Evolutionary conservation across 306 rosid genomes (phyloP).

Genomic region (Prosopis cineraria): DNA sequence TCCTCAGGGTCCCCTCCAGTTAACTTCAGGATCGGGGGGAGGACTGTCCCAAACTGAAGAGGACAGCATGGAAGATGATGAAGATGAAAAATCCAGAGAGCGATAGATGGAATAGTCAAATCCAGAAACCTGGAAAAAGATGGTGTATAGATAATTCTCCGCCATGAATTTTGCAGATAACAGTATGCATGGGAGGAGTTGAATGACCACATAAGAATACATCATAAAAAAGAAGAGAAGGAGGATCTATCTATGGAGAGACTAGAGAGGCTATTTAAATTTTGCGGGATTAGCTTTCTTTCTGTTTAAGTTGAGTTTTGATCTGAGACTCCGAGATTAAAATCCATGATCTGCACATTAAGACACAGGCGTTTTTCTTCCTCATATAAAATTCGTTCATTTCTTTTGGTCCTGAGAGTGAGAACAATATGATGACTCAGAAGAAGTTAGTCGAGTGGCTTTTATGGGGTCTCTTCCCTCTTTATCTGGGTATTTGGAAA

Average conservation of each 20-base stretch:
- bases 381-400: constrained; percentile 37
- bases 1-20: constrained; percentile 92
- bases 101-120: constrained; percentile 71
- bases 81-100: constrained; percentile 79
- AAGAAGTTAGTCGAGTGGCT: constrained; percentile 31
- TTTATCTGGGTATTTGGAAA: not conserved
- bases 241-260: constrained; percentile 52
- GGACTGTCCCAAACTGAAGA: constrained; percentile 63
- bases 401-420: constrained; percentile 31
- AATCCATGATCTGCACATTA: constrained; percentile 38
- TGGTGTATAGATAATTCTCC: constrained; percentile 71
- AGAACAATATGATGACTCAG: constrained; percentile 6
- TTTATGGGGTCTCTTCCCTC: constrained; percentile 15
- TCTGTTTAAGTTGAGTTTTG: constrained; percentile 51
- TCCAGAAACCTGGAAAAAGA: constrained; percentile 53
- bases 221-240: constrained; percentile 23
- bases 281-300: constrained; percentile 73
- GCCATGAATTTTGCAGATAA: constrained; percentile 89
- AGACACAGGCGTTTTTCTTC: constrained; percentile 31
- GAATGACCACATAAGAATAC: constrained; percentile 50
- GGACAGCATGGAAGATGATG: constrained; percentile 76
- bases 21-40: constrained; percentile 57
- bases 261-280: constrained; percentile 52
- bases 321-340: constrained; percentile 39
- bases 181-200: constrained; percentile 63